Base-by-base conservation (phyloP, 2,329 filamentous ascomycete genomes). In the Sporothrix pallida region DNA sequence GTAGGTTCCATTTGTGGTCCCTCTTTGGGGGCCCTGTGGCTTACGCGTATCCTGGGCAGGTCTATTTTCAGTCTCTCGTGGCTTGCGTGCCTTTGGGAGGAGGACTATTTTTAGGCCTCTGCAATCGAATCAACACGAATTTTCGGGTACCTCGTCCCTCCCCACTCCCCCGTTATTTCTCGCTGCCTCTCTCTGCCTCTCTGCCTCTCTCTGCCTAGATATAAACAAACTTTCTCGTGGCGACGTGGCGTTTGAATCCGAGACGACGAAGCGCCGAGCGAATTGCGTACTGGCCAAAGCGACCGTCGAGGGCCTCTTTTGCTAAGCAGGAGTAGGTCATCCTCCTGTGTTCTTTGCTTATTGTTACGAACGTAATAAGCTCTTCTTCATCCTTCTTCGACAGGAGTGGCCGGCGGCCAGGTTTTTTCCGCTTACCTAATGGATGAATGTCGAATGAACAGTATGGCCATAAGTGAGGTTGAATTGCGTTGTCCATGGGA, bases 231-330 rank as follows among this genome's bases (percentile, higher is more conserved):
- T 75, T 76, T 31, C 26, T 56, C 8, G 23, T 7, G 7, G 60
- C 52, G 3, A 63, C 56, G 52, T 72, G 71, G 15, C 73, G 68
- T 54, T 48, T 50, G 44, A 71, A 75, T 13, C 72, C 68, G 67
- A 17, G 17, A 37, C 54, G 56, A 17, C 44, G 37, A 17, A 75
- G 68, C 17, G 74, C 52, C 17, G 52, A 71, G 13, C 68, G 71
- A 52, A 75, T 71, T 3, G 72, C 42, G 42, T 56, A 75, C 23
- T 60, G 26, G 4, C 70, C 44, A n/a, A 63, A 72, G 9, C 13
- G 20, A 17, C 42, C 58, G 9, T 63, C 23, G 44, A 72, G 63
- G 23, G 63, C 50, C 4, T 26, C 23, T 54, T 23, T 37, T 50
- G 42, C 31, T 3, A 72, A 54, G 15, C 48, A 17, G 52, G 56